Evolutionary conservation across 2,329 filamentous ascomycete genomes (phyloP).

Genomic region (Microdochium nivale): DNA sequence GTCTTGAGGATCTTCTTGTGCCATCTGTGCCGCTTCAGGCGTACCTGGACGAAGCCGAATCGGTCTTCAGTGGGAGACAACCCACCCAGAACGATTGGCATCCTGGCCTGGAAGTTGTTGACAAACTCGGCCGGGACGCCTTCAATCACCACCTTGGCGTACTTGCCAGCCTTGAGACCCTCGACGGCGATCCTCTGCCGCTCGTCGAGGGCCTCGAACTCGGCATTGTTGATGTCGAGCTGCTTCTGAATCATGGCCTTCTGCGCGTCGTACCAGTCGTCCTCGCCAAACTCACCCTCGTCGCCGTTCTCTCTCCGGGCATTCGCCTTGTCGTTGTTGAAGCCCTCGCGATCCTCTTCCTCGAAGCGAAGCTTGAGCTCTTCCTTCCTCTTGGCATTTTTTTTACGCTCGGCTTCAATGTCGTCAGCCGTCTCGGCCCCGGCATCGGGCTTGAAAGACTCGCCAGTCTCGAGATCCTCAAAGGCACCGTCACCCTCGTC

Average conservation of each 20-base stretch:
- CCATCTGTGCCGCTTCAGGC: conserved; percentile 97
- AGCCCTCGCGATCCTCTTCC: conserved; percentile 94
- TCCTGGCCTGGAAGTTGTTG: conserved; percentile 68
- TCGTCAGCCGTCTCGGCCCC: conserved; percentile 35
- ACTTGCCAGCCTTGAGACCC: conserved; percentile 85
- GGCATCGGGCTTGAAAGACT: conserved; percentile 39
- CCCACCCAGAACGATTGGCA: conserved; percentile 85
- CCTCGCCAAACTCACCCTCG: conserved; percentile 82
- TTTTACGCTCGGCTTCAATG: conserved; percentile 82
- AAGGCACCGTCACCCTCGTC: conserved; percentile 73
- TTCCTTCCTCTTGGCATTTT: conserved; percentile 86
- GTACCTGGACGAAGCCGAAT: conserved; percentile 89
- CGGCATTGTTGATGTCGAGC: conserved; percentile 89
- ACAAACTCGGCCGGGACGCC: conserved; percentile 88
- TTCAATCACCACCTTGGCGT: conserved; percentile 84
- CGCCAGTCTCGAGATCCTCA: conserved; percentile 75
- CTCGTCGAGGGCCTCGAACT: conserved; percentile 83
- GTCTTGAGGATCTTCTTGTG: conserved; percentile 99
- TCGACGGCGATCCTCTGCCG: conserved; percentile 76
- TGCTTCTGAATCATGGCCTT: conserved; percentile 95
- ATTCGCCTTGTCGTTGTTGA: conserved; percentile 79
- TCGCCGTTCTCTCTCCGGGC: conserved; percentile 61
- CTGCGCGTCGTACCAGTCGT: conserved; percentile 97
- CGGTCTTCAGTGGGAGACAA: conserved; percentile 88
- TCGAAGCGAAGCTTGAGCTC: conserved; percentile 92